Evolutionary conservation across 1,139 yeast species (phyloP), one percentile per base, ranked within the genome.

Genomic region (Magnusiomyces magnusii): DNA sequence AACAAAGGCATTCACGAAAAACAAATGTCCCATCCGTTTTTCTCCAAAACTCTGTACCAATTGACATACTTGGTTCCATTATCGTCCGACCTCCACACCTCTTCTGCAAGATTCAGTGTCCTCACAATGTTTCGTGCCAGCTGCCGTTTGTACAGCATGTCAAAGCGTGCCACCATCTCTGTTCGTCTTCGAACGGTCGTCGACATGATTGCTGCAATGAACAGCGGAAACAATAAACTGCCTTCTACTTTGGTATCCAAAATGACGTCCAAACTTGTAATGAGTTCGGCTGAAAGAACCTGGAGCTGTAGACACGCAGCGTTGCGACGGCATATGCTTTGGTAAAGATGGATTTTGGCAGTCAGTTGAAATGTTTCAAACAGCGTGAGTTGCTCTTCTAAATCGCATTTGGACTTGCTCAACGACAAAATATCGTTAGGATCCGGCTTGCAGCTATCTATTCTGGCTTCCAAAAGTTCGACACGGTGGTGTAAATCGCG

Each of bases 1-100:
- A 9, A 17, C 44, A 10, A 39, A 55, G 13, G 17, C 17, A 39
- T n/a, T 51, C 67, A 82, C 1, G 93, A 95, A 76, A 87, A 86
- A 70, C 86, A 85, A 57, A 87, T 75, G 68, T 87, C 89, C 95
- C 93, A 87, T 3, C 87, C 90, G 57, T 86, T 73, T 10, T 79
- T 79, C 62, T 83, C 81, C 49, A 87, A 81, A 54, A 87, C 78
- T 24, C 77, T 79, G 67, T 82, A 84, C 93, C 93, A 87, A 68
- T 87, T 87, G 34, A 81, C 76, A 65, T 78, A 78, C 60, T 73
- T 74, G 2, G 77, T 73, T 0, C 83, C 85, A 17, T 69, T 67
- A 7, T 74, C 73, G 64, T 81, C 82, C 42, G 74, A 68, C 54
- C 70, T 67, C 87, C 87, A 83, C 42, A 81, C 81, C 66, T 80